Evolutionary conservation across 129 eudicot species (phyloP), one percentile per base, ranked within the genome.

Genomic region (Chrysanthemum lavandulifolium): DNA sequence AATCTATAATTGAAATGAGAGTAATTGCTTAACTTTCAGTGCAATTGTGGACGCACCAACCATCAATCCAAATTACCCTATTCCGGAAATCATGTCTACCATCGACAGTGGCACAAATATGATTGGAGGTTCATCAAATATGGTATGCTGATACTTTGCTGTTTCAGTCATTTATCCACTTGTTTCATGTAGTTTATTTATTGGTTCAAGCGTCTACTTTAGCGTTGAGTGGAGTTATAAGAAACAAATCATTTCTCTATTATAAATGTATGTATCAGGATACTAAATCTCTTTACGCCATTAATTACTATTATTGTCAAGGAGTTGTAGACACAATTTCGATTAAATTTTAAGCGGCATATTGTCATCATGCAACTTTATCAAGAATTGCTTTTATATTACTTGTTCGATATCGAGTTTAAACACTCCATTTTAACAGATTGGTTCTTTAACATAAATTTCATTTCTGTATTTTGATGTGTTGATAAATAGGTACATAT

Each of bases 1-100:
- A 43, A 61, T 6, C 3, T 76, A 23, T 21, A 49, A 68, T 47
- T 67, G 61, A 67, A 67, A 67, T n/a, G 58, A 43, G 59, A 66
- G 5, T 66, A 75, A 75, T 29, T 67, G 63, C 14, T 75, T 66
- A 43, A 40, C 16, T 75, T 74, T 56, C 47, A 54, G 57, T 73
- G 16, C 13, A 49, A 54, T 19, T 23, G 65, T 29, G 79, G 73
- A 57, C 4, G 27, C 50, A 7, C 3, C 6, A 3, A 45, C 19
- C 50, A 23, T 5, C 63, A 23, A 21, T 65, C 79, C 49, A 43
- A 25, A 56, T 50, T 36, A 33, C 40, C 29, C 65, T 40, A 18
- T 29, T 75, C 59, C 56, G 66, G 18, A 45, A 66, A 31, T 54
- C 67, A 23, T 45, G 72, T 10, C 12, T 52, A 23, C 40, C 23